Base-by-base conservation (phyloP, 108 stramenopile genomes). In the Skeletonema marinoi region DNA sequence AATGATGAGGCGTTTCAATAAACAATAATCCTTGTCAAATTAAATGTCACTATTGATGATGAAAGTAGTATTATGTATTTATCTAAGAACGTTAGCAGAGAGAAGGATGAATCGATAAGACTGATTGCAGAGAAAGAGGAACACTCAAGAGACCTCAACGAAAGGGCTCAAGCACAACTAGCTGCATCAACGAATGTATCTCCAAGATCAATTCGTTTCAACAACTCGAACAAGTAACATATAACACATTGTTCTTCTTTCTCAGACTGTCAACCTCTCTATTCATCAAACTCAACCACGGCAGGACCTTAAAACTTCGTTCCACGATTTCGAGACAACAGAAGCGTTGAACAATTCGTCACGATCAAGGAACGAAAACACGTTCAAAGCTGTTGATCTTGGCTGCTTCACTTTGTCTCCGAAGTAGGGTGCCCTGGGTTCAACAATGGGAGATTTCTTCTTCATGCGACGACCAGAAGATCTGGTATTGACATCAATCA, bases 321-420 rank as follows among this genome's bases (percentile, higher is more conserved):
- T 85, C 92, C 94, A 96, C 7, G 58, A 31, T 69, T 92, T 91
- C 60, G 85, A 87, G 13, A 97, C 96, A 44, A 97, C 72, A 9
- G 87, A 84, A 25, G 95, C 91, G 75, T 95, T 93, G 89, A 93
- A 94, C 16, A 95, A 62, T 66, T 96, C 96, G 38, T 88, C 89
- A 68, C 90, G 89, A 2, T 87, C 72, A 29, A 95, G 76, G 70
- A 80, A 95, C 14, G 92, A 88, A 42, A 95, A 92, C 32, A 95
- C 81, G 9, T 68, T 72, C 19, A 93, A 70, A 1, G 91, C 85
- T 30, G 88, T 83, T 2, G 85, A 83, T 58, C 89, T 86, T 13
- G 90, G 85, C 66, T 87, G 88, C 48, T 48, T 54, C 4, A 84
- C 86, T 11, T 83, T 46, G n/a, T 81, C 68, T 4, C 90, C 89